Evolutionary conservation across 2,329 filamentous ascomycete genomes (phyloP).

Genomic region (Phialemoniopsis sp.): DNA sequence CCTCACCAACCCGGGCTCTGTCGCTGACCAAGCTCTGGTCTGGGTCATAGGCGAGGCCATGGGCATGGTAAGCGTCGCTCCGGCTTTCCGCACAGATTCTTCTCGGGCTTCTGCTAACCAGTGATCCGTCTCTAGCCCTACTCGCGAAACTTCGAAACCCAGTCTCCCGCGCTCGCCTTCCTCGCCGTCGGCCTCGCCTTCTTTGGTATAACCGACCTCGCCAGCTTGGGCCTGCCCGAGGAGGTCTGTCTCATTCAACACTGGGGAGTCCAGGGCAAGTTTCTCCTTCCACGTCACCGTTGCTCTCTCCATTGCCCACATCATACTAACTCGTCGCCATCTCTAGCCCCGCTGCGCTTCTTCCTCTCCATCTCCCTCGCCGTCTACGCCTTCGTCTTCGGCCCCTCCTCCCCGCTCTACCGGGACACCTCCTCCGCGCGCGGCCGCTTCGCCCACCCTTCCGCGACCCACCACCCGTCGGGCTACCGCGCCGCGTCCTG

Average conservation of each 20-base stretch:
- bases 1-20: conserved; percentile 64
- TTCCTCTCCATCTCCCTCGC: conserved; percentile 57
- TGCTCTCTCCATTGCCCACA: conserved; percentile 42
- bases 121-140: conserved; percentile 44
- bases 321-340: conserved; percentile 13
- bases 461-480: conserved; percentile 24
- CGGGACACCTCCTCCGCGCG: conserved; percentile 23
- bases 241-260: conserved; percentile 59
- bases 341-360: conserved; percentile 58
- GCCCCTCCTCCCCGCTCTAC: conserved; percentile 44
- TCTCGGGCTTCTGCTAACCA: conserved; percentile 4
- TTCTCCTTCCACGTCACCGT: conserved; percentile 52
- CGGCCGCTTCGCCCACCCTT: conserved; percentile 28
- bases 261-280: conserved; percentile 62
- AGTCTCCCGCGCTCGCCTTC: conserved; percentile 69
- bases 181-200: conserved; percentile 64
- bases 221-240: conserved; percentile 64
- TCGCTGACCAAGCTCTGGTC: conserved; percentile 78
- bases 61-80: conserved; percentile 71
- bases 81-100: no score
- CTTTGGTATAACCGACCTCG: conserved; percentile 58
- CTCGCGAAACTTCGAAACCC: conserved; percentile 62
- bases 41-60: conserved; percentile 80
- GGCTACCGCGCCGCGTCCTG: conserved; percentile 32
- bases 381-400: conserved; percentile 62